Evolutionary conservation across 2,329 filamentous ascomycete species (phyloP), one percentile per base, ranked within the genome.

Genomic region (Pochonia chlamydosporia): DNA sequence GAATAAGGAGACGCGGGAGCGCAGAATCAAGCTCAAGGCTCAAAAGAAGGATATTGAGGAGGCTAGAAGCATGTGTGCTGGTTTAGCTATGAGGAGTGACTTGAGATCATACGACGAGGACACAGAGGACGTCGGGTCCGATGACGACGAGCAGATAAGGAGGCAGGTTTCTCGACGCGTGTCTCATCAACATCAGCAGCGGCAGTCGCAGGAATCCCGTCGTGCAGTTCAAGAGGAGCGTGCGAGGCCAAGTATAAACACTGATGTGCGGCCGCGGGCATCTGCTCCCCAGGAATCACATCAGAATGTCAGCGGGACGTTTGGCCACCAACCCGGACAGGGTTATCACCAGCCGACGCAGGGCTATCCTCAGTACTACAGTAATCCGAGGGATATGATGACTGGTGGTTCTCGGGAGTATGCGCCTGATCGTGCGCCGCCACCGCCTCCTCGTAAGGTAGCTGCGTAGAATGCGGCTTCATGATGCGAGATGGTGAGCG

Each of bases 11-110:
- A 76, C 73, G 1, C 64, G 74, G 4, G 73, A 77, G 25, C 63
- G 72, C n/a, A 67, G 74, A 44, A 61, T 70, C 51, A 63, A 69
- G 1, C 65, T 77, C 45, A 74, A 73, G 61, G 55, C 59, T 16
- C 73, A 75, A 56, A 75, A 73, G 63, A 64, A 67, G 52, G 72
- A 73, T 1, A 76, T 76, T 43, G 72, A 75, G 36, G 73, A 76
- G 51, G 73, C 73, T 24, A 68, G 69, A 44, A 69, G 68, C 42
- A 69, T 75, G 20, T 76, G 74, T 51, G 72, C 73, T 36, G 67
- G 65, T 47, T 61, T 77, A 14, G 74, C 74, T 7, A 76, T 77
- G 74, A 65, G 74, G 33, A 76, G 74, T 52, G 74, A 77, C 50
- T 54, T 77, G 16, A 63, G 74, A 5, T 62, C 59, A 1, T 66